Evolutionary conservation across 2,329 filamentous ascomycete genomes (phyloP), one percentile per base, ranked within the genome.

Genomic region (Aspergillus costaricaensis): DNA sequence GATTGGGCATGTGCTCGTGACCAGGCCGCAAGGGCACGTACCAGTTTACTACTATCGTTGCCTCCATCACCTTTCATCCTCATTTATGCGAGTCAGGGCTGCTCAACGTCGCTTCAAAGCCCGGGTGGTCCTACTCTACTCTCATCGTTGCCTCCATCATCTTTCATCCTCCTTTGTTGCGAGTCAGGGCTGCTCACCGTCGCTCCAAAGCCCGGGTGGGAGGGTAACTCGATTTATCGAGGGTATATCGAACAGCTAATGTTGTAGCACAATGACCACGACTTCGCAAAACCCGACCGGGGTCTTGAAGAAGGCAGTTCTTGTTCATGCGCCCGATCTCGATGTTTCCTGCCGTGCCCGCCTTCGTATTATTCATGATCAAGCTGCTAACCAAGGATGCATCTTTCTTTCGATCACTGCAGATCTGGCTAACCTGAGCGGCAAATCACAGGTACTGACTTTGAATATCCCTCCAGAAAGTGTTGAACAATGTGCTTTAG

Each of bases 101-200:
- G 61, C 66, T 68, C 65, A 61, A 50, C 25, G 2, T 14, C 59
- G 36, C 36, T 62, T 14, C 36, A 68, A 68, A 68, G 65, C 65
- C 66, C 55, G 65, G 65, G 65, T 63, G 61, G 66, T 23, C 21
- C 21, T 2, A 55, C 51, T 59, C 57, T 63, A 62, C 60, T 55
- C 55, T 47, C 30, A 41, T 61, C 51, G 27, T 54, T 43, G 57
- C n/a, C 52, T 19, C 61, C 21, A 57, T 60, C 21, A 57, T 55
- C 52, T 55, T 52, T 57, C 17, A 55, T 30, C n/a, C 23, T 58
- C 36, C 51, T 56, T 36, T 64, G 56, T 57, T 51, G 7, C 54
- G 66, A 68, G 66, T 66, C 66, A 67, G 63, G 65, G 66, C 66
- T 68, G 63, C 66, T 68, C 65, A 61, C 44, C 25, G 1, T 14